phyloP scores from a whole-genome alignment of 2,329 filamentous ascomycete genomes.

The Trichoderma harzianum region DNA sequence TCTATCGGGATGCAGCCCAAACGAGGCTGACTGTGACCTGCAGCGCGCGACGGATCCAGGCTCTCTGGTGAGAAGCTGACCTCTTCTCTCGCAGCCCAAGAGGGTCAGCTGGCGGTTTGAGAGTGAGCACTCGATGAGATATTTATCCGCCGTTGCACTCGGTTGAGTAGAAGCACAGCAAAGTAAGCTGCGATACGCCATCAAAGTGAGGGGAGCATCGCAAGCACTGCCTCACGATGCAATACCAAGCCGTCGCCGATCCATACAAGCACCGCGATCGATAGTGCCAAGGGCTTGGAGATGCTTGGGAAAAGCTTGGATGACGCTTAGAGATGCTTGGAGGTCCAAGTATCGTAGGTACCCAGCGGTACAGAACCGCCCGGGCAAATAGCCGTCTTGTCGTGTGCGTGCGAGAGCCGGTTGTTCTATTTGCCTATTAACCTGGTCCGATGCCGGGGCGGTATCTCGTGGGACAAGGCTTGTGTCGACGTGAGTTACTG shows the following conservation, averaged over 20 bases:
- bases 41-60: background rate
- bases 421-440: background rate
- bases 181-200: background rate
- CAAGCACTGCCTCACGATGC: conserved; percentile 1
- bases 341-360: background rate
- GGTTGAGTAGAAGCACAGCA: background rate
- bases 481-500: background rate
- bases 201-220: background rate
- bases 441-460: conserved; percentile 11
- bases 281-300: conserved; percentile 1
- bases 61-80: background rate
- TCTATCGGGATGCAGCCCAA: background rate
- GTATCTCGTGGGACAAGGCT: background rate
- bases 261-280: background rate
- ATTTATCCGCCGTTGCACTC: conserved; percentile 1
- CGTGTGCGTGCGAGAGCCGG: background rate
- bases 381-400: conserved; percentile 2
- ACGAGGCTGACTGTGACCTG: background rate
- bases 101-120: background rate
- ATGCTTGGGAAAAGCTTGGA: background rate
- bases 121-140: background rate
- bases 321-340: background rate
- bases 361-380: background rate
- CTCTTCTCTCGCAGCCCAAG: background rate
- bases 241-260: background rate